Conservation (phyloP, 2,329 filamentous ascomycete genomes). For the Calonectria naviculata region DNA sequence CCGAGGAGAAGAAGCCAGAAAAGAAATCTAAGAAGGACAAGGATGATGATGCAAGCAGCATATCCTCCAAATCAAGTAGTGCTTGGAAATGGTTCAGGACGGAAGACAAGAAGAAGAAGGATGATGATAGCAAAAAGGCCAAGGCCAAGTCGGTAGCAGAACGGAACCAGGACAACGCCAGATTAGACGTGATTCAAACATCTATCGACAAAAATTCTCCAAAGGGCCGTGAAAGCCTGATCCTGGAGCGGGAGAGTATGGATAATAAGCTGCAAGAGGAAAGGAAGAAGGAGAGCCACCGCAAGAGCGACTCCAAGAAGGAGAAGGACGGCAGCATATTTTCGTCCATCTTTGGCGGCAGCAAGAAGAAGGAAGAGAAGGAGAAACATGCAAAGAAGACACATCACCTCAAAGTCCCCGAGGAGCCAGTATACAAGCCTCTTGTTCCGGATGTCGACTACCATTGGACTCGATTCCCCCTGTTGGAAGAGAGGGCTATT, state of each 20-base stretch:
- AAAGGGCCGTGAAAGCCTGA: constrained; percentile 82
- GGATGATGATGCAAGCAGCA: constrained; percentile 69
- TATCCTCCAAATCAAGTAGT: constrained; percentile 74
- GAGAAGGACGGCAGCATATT: constrained; percentile 96
- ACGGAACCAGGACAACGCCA: constrained; percentile 79
- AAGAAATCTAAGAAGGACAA: constrained; percentile 81
- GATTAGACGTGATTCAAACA: constrained; percentile 87
- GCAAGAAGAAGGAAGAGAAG: constrained; percentile 86
- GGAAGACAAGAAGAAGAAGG: constrained; percentile 72
- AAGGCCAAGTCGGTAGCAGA: constrained; percentile 70
- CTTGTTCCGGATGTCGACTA: constrained; percentile 92
- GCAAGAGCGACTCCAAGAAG: constrained; percentile 84
- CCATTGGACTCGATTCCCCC: constrained; percentile 94
- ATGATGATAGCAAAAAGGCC: constrained; percentile 73
- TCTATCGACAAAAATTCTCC: constrained; percentile 79
- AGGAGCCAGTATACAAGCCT: constrained; percentile 78
- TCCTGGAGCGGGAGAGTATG: constrained; percentile 81
- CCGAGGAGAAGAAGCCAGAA: constrained; percentile 80
- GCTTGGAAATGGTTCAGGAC: constrained; percentile 81
- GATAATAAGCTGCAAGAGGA: constrained; percentile 82
- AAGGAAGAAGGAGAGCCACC: constrained; percentile 80
- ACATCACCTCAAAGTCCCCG: constrained; percentile 80
- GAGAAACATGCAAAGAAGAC: constrained; percentile 80
- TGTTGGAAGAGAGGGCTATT: constrained; percentile 95
- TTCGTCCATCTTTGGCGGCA: constrained; percentile 89